phyloP scores from a whole-genome alignment of 78 protist genomes.

The Chrysochromulina tobinii region DNA sequence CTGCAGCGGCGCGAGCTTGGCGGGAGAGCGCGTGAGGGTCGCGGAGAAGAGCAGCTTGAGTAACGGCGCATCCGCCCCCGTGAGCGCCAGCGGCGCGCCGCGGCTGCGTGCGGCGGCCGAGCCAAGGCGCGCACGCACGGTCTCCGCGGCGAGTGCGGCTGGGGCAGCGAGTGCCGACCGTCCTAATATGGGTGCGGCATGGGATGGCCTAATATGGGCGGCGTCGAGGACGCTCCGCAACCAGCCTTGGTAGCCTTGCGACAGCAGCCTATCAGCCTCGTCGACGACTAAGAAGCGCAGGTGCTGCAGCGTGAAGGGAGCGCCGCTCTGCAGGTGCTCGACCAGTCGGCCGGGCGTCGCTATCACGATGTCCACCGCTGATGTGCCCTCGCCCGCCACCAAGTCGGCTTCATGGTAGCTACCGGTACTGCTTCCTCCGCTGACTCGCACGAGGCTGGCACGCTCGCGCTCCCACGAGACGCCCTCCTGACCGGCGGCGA shows the following conservation, averaged over 20 bases:
- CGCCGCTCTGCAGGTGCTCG: slow-evolving; percentile 54
- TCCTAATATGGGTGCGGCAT: too few species aligned
- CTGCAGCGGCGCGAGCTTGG: slow-evolving; percentile 36
- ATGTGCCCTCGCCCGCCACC: background rate
- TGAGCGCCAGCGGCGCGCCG: background rate
- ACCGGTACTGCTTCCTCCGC: background rate
- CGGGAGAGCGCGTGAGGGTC: slow-evolving; percentile 67
- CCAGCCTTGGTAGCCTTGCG: slow-evolving; percentile 61
- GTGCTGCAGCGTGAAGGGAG: slow-evolving; percentile 39
- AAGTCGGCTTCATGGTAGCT: background rate
- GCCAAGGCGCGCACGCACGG: background rate
- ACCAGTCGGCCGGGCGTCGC: slow-evolving; percentile 73
- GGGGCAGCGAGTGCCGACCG: background rate
- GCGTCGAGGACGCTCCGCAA: background rate
- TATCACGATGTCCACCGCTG: slow-evolving; percentile 19
- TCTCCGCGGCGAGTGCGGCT: background rate
- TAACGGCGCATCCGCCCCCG: background rate
- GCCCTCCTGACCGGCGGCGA: background rate
- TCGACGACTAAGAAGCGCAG: slow-evolving; percentile 62
- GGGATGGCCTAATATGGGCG: background rate
- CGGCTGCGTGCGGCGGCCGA: background rate
- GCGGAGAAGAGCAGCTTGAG: slow-evolving; percentile 74
- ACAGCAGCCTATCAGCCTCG: slow-evolving; percentile 74
- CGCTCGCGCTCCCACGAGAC: background rate
- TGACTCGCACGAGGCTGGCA: background rate